Percentiles rank a stretch among this genome's conserved stretches.
These are phyloP conservation scores for Clavariopsis aquatica DNA, from an alignment of 495 filamentous ascomycete species.

Conservation along the genomic window DNA sequence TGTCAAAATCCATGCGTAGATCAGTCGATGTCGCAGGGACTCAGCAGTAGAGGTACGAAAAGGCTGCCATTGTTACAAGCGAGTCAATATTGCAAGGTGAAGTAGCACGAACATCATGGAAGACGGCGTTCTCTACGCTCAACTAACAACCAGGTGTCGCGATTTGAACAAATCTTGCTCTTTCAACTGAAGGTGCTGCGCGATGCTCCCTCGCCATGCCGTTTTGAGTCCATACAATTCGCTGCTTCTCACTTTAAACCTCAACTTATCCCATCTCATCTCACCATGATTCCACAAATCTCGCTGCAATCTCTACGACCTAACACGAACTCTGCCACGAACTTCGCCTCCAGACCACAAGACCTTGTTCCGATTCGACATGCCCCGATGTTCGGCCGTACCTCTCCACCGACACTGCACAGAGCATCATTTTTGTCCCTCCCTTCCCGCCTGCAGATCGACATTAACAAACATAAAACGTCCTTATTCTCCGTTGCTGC, in stretches of 20 bases:
- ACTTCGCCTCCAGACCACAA: background rate
- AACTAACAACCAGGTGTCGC: too few species aligned
- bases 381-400: background rate
- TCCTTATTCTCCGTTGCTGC: background rate
- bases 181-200: background rate
- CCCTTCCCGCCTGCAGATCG: background rate
- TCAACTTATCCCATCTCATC: background rate
- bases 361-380: background rate
- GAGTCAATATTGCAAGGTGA: conserved; percentile 9
- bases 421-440: background rate
- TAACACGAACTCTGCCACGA: background rate
- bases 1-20: background rate
- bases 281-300: background rate
- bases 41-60: background rate
- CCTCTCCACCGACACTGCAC: background rate
- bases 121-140: too few species aligned
- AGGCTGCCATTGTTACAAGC: conserved; percentile 16
- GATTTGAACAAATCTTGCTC: too few species aligned
- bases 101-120: too few species aligned
- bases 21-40: background rate
- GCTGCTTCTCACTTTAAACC: background rate
- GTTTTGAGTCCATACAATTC: background rate
- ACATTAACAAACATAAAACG: background rate
- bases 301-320: background rate
- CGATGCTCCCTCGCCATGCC: background rate